These are phyloP conservation scores for Lyophyllum decastes DNA, from an alignment of 768 basidiomycete species.

Conservation along the genomic window DNA sequence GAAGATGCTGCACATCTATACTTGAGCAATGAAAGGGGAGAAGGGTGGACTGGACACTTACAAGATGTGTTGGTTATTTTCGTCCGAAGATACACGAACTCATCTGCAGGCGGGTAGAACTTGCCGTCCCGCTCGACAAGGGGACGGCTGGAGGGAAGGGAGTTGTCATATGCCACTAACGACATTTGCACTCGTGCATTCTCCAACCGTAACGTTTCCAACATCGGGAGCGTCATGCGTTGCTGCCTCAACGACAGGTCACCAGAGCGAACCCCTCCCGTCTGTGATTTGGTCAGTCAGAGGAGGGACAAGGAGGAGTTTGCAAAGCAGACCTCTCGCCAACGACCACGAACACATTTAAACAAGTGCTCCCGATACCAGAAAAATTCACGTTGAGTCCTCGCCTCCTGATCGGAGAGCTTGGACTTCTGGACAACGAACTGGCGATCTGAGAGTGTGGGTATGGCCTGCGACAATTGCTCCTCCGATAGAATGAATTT, in stretches of 20 bases:
- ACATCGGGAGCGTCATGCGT: slow-evolving; percentile 75
- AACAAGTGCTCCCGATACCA: slow-evolving; percentile 96
- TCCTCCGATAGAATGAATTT: slow-evolving; percentile 65
- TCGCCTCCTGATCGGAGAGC: slow-evolving; percentile 59
- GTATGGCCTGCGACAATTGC: slow-evolving; percentile 67
- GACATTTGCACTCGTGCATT: slow-evolving; percentile 60
- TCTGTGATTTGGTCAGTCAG: slow-evolving; percentile 42
- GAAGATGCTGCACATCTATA: slow-evolving; percentile 43
- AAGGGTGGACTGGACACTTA: slow-evolving; percentile 36
- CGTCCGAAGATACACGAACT: slow-evolving; percentile 62
- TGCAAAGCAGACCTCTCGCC: slow-evolving; percentile 77
- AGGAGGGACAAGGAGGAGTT: neutral
- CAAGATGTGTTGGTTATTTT: slow-evolving; percentile 66
- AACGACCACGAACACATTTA: slow-evolving; percentile 63
- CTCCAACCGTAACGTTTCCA: slow-evolving; percentile 74
- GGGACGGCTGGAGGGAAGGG: slow-evolving; percentile 15
- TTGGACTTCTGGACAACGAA: slow-evolving; percentile 83
- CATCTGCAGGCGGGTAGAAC: slow-evolving; percentile 54
- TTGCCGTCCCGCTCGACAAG: slow-evolving; percentile 37
- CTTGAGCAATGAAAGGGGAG: neutral
- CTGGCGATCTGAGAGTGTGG: slow-evolving; percentile 84
- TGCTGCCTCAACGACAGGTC: slow-evolving; percentile 78
- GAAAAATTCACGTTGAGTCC: slow-evolving; percentile 77
- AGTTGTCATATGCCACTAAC: slow-evolving; percentile 36
- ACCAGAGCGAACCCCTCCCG: slow-evolving; percentile 75